A percentile compares a stretch with the other conserved stretches of the same genome.
Evolutionary conservation across 2,329 filamentous ascomycete genomes (phyloP).

Genomic region (Apiospora koreana): DNA sequence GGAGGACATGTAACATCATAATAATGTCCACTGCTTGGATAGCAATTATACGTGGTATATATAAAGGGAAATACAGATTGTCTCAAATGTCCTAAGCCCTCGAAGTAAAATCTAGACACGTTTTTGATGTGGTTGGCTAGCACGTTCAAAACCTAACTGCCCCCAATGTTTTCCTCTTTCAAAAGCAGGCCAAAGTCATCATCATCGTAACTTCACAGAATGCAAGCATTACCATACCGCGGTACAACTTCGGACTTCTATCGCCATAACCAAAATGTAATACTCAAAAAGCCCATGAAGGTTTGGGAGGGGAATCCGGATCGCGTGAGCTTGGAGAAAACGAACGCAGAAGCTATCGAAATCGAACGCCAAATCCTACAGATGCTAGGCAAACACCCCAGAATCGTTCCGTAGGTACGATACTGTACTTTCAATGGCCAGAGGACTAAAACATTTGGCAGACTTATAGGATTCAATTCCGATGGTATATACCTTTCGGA

Average conservation of each 20-base stretch:
- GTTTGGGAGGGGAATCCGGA: conserved; percentile 4
- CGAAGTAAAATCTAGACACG: neutral
- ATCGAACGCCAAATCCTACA: neutral
- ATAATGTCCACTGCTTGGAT: neutral
- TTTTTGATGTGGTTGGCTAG: neutral
- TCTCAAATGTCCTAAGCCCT: neutral
- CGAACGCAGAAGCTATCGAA: neutral
- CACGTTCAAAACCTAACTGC: neutral
- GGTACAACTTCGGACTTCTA: conserved; percentile 2
- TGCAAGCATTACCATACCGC: conserved; percentile 4
- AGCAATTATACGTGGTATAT: neutral
- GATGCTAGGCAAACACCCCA: neutral
- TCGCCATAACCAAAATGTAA: neutral
- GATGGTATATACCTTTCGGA: conserved; percentile 5
- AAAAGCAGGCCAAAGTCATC: neutral
- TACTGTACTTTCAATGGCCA: neutral
- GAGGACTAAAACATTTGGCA: neutral
- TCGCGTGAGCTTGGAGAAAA: neutral
- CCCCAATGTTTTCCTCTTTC: neutral
- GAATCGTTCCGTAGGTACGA: conserved; percentile 7
- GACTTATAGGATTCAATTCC: neutral
- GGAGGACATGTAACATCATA: neutral
- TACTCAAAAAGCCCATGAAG: neutral
- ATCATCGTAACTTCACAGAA: neutral
- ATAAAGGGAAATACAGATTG: neutral